A percentile compares a stretch with the other conserved stretches of the same genome.
These are phyloP conservation scores for Kwoniella bestiolae DNA, from an alignment of 768 basidiomycete genomes.

Conservation along the genomic window DNA sequence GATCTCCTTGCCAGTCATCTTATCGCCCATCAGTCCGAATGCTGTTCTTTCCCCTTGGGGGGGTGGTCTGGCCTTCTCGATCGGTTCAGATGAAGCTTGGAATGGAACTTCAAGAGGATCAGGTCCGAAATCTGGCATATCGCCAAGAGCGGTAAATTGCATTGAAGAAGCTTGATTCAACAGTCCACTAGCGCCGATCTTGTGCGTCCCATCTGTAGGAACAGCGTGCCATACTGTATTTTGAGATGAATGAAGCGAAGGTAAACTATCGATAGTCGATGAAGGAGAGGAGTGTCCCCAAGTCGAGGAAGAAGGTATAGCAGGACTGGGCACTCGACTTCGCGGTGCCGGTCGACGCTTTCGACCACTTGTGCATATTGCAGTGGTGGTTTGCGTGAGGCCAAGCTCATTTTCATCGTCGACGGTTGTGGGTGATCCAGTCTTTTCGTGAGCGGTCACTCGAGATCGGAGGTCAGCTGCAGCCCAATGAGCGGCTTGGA, in stretches of 20 bases:
- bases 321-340: constrained; percentile 42
- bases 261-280: background rate
- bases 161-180: constrained; percentile 25
- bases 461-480: constrained; percentile 52
- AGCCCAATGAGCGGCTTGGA: constrained; percentile 81
- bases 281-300: constrained; percentile 1
- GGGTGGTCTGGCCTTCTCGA: constrained; percentile 9
- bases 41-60: constrained; percentile 51
- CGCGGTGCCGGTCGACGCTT: constrained; percentile 33
- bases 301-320: constrained; percentile 2
- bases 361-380: constrained; percentile 58
- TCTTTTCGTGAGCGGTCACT: constrained; percentile 31
- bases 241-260: constrained; percentile 6
- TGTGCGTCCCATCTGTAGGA: constrained; percentile 69
- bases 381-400: constrained; percentile 64
- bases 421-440: background rate
- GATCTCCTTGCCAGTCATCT: constrained; percentile 34
- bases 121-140: constrained; percentile 54
- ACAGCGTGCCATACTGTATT: constrained; percentile 66
- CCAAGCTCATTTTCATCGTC: constrained; percentile 64
- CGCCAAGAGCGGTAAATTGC: background rate
- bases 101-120: constrained; percentile 1
- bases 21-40: constrained; percentile 51
- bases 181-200: constrained; percentile 70
- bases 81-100: background rate